Conservation (phyloP, 2,329 filamentous ascomycete species). For the Sporothrix schenckii region DNA sequence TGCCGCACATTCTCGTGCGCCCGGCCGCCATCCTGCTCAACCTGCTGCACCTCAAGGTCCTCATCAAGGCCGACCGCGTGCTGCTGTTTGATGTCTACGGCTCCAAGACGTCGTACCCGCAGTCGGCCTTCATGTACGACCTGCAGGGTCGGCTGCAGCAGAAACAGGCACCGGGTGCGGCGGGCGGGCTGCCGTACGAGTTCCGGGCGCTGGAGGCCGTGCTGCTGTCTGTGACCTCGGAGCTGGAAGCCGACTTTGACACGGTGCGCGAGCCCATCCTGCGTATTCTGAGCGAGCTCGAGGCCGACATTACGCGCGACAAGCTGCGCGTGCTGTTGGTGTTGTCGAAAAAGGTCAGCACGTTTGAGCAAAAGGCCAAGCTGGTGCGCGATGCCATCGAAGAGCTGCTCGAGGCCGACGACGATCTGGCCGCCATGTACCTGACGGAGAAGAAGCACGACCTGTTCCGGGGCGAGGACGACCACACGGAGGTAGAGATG, state of each 20-base stretch:
- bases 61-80: conserved; percentile 91
- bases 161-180: conserved; percentile 48
- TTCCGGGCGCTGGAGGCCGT: conserved; percentile 95
- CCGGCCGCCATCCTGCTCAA: conserved; percentile 94
- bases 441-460: conserved; percentile 83
- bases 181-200: conserved; percentile 73
- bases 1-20: conserved; percentile 93
- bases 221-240: conserved; percentile 87
- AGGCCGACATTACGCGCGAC: conserved; percentile 95
- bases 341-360: conserved; percentile 91
- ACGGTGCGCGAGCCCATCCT: conserved; percentile 91
- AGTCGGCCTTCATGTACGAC: conserved; percentile 97
- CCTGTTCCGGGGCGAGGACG: conserved; percentile 71
- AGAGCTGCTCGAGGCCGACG: conserved; percentile 92
- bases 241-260: conserved; percentile 92
- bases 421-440: conserved; percentile 94
- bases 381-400: conserved; percentile 93
- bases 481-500: conserved; percentile 97
- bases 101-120: conserved; percentile 89
- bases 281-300: conserved; percentile 81
- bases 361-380: conserved; percentile 95
- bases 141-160: conserved; percentile 89
- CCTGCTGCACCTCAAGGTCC: conserved; percentile 89
- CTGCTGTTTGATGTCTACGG: conserved; percentile 96
- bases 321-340: conserved; percentile 89